Conservation (phyloP, 1,284 basidiomycete genomes). For the Fomitopsis palustris region DNA sequence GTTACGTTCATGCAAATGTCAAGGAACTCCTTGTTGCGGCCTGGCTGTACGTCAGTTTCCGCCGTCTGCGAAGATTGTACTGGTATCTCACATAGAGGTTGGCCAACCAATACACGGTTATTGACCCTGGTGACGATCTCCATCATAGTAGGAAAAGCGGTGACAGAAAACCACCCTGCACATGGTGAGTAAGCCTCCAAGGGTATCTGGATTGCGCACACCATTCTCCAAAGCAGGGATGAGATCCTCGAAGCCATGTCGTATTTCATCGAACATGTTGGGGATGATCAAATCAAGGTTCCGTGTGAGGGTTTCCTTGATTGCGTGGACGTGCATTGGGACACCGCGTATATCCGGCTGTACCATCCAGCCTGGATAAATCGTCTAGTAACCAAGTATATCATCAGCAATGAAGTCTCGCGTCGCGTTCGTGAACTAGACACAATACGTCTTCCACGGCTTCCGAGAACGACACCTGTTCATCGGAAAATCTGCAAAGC, state of each 20-base stretch:
- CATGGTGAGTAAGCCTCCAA: too few species aligned
- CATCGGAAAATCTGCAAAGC: slow-evolving; percentile 28
- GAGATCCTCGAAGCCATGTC: slow-evolving; percentile 8
- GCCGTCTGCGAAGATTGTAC: slow-evolving; percentile 9
- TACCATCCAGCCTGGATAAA: slow-evolving; percentile 21
- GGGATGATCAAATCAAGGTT: slow-evolving; percentile 14
- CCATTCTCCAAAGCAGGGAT: slow-evolving; percentile 8
- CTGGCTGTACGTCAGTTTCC: slow-evolving; percentile 34
- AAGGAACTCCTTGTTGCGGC: slow-evolving; percentile 30
- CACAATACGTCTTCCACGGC: slow-evolving; percentile 26
- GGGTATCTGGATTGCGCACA: not conserved
- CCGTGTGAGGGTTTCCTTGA: slow-evolving; percentile 23
- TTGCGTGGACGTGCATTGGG: slow-evolving; percentile 23
- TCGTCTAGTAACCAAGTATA: slow-evolving; percentile 11
- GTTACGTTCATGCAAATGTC: not conserved
- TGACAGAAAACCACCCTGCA: not conserved
- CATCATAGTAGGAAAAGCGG: not conserved
- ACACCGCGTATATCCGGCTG: slow-evolving; percentile 19
- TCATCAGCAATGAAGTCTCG: not conserved
- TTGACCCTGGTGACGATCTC: slow-evolving; percentile 10
- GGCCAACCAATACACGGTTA: slow-evolving; percentile 25
- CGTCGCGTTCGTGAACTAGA: not conserved
- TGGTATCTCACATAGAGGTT: slow-evolving; percentile 17
- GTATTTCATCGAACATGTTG: slow-evolving; percentile 17
- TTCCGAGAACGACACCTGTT: slow-evolving; percentile 26